Evolutionary conservation across 176 grass and related monocot species (phyloP), one percentile per base, ranked within the genome.

Genomic region (Musa itinerans): DNA sequence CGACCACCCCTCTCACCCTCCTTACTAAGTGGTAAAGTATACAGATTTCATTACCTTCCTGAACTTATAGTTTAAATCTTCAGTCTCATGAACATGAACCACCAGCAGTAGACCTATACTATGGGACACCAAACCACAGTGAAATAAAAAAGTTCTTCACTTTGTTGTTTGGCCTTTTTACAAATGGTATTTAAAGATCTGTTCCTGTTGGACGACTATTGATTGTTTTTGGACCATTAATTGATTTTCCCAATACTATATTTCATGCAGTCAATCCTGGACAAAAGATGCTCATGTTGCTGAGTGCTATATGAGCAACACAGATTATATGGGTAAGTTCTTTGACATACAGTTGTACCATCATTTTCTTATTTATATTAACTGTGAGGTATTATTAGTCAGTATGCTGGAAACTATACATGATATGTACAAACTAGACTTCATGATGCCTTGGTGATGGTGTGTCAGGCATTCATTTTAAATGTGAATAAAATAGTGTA

Each of bases 291-390:
- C 76, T 73, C 76, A 83, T 67, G 80, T 27, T 66, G 68, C 74
- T 25, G 76, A 89, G 24, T 86, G 86, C 53, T 78, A 85, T 50
- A 82, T 78, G 1, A 70, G 80, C 48, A 82, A 78, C 50, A 84
- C 95, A 49, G 90, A 99, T 67, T 99, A 99, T 74, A 99, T 94
- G 90, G 95, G 95, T 93, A 65, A 70, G 86, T 78, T 68, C 19
- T 61, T 71, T 80, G 62, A 50, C 20, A 48, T 68, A 14, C 52
- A 69, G 50, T 19, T 50, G 21, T 9, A 66, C 11, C 49, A n/a
- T 73, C 12, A 50, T 53, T 24, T 14, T 66, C 34, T 25, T 2
- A 65, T 80, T 72, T 80, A 48, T n/a, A 16, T 69, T 69, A 16
- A 57, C 4, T 2, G 2, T 57, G 13, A 57, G 55, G 17, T 69